phyloP scores from a whole-genome alignment of 2,329 filamentous ascomycete genomes.

The Aspergillus quadrilineatus region DNA sequence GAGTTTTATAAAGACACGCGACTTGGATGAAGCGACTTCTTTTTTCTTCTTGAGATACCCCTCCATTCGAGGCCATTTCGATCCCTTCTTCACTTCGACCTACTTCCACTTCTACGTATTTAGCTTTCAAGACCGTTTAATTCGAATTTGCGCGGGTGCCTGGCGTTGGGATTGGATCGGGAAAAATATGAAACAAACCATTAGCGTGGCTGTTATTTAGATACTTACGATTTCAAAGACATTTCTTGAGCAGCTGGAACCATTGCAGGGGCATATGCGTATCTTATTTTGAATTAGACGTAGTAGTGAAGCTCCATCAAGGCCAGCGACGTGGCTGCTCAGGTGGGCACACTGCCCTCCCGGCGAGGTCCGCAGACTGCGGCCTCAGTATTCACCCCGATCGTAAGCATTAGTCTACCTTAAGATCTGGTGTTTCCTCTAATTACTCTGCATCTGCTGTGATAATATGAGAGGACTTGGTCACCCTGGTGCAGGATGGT shows the following conservation, averaged over 20 bases:
- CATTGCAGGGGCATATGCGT: no score
- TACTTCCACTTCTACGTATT: neutral
- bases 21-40: slow-evolving; percentile 2
- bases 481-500: neutral
- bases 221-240: neutral
- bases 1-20: slow-evolving; percentile 27
- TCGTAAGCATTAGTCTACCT: no score
- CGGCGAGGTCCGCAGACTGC: no score
- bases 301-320: no score
- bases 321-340: no score
- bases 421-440: no score
- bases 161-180: slow-evolving; percentile 5
- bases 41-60: slow-evolving; percentile 25
- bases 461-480: neutral
- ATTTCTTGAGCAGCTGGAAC: neutral
- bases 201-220: slow-evolving; percentile 1
- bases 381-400: no score
- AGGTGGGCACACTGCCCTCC: no score
- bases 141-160: slow-evolving; percentile 1
- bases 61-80: slow-evolving; percentile 1
- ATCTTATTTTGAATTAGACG: no score
- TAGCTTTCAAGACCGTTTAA: neutral
- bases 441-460: no score
- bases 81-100: neutral
- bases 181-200: neutral